Percentiles rank a stretch among this genome's conserved stretches.
These are phyloP conservation scores for Teunomyces tritomae DNA, from an alignment of 805 yeast species.

Conservation along the genomic window DNA sequence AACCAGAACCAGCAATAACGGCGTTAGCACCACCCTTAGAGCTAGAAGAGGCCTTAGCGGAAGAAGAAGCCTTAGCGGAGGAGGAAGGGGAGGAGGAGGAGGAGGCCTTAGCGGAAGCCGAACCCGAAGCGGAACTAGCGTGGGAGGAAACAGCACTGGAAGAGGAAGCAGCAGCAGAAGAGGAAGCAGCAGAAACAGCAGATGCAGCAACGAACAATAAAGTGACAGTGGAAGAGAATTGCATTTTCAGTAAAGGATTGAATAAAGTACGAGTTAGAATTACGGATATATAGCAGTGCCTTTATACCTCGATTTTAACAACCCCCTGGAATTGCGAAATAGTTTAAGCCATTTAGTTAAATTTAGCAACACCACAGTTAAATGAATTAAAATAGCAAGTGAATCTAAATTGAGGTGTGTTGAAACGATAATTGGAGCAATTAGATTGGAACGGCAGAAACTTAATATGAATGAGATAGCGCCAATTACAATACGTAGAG, in stretches of 20 bases:
- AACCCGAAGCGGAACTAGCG: constrained; percentile 7
- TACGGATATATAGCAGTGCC: no score
- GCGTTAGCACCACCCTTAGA: constrained; percentile 10
- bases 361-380: background rate
- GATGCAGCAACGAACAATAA: constrained; percentile 7
- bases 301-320: background rate
- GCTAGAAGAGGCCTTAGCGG: constrained; percentile 6
- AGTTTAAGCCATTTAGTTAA: background rate
- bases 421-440: background rate
- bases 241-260: constrained; percentile 9
- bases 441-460: background rate
- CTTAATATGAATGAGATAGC: background rate
- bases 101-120: constrained; percentile 11
- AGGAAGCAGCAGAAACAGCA: constrained; percentile 10
- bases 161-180: constrained; percentile 8
- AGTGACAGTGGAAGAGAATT: constrained; percentile 11
- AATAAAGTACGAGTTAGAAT: no score
- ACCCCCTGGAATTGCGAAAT: background rate
- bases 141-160: constrained; percentile 8
- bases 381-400: background rate
- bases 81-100: constrained; percentile 16
- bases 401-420: background rate
- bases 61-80: constrained; percentile 17
- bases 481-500: no score
- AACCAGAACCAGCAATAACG: constrained; percentile 17